Percentiles rank a stretch among this genome's conserved stretches.
These are phyloP conservation scores for Teratosphaeria gauchensis DNA, from an alignment of 2,329 filamentous ascomycete species.

Conservation along the genomic window DNA sequence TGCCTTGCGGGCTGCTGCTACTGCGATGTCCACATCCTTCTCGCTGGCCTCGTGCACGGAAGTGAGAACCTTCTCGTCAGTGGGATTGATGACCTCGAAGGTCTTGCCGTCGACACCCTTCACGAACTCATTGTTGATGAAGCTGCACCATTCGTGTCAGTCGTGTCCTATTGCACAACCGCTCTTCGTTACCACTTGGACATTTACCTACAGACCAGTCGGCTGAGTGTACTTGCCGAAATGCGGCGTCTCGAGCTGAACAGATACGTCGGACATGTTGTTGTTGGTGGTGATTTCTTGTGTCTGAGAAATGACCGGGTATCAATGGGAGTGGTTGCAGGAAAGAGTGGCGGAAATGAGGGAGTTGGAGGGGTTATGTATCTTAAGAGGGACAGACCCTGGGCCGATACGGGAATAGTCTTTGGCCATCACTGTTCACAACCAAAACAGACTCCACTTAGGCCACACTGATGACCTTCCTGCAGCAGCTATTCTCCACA, in stretches of 20 bases:
- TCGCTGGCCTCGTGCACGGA: constrained; percentile 77
- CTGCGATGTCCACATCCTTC: constrained; percentile 74
- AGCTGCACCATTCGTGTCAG: constrained; percentile 38
- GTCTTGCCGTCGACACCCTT: constrained; percentile 76
- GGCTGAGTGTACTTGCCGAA: constrained; percentile 49
- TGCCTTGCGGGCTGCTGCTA: constrained; percentile 74
- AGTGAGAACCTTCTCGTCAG: constrained; percentile 75
- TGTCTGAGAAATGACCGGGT: background rate
- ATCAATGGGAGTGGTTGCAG: background rate
- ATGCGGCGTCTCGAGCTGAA: constrained; percentile 58
- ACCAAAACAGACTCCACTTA: constrained; percentile 2
- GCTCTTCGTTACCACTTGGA: background rate
- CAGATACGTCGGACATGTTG: constrained; percentile 38
- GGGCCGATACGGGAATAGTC: background rate
- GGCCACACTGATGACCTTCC: background rate
- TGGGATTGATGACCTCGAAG: constrained; percentile 85
- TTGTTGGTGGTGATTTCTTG: constrained; percentile 5
- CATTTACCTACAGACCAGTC: constrained; percentile 41
- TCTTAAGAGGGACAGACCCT: background rate
- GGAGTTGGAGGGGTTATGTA: constrained; percentile 14
- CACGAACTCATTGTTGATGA: constrained; percentile 91
- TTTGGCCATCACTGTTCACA: background rate
- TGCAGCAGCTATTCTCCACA: constrained; percentile 3
- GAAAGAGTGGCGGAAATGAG: constrained; percentile 2
- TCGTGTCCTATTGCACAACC: background rate